phyloP scores from a whole-genome alignment of 371 early-diverging fungal species.

The Saksenaea oblongispora region DNA sequence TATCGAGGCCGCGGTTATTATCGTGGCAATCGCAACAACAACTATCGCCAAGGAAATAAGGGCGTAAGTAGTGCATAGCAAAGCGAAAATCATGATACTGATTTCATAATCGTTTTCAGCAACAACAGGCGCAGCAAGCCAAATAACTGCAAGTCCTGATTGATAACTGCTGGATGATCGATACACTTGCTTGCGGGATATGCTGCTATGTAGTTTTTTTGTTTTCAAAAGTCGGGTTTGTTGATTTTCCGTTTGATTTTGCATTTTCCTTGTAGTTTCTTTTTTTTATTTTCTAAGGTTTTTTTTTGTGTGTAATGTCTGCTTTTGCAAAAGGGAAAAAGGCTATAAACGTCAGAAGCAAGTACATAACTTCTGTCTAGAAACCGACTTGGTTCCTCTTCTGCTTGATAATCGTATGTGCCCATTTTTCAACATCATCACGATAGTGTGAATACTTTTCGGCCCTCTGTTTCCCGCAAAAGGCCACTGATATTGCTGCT shows the following conservation, averaged over 20 bases:
- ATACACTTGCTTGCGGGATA: not conserved
- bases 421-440: no score
- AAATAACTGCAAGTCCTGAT: not conserved
- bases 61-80: conserved; percentile 5
- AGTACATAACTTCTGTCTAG: not conserved
- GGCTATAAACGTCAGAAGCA: not conserved
- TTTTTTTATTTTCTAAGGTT: not conserved
- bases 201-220: not conserved
- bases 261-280: not conserved
- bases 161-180: not conserved
- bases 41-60: conserved; percentile 32
- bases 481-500: no score
- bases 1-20: conserved; percentile 55
- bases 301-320: not conserved
- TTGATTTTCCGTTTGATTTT: not conserved
- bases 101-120: not conserved
- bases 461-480: no score
- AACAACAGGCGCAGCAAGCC: not conserved
- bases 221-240: not conserved
- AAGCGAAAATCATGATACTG: not conserved
- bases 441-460: no score
- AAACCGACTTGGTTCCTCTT: no score
- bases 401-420: no score
- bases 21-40: conserved; percentile 25
- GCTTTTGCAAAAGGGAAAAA: not conserved